Base-by-base conservation (phyloP, 352 stramenopile genomes). In the Phytophthora lateralis region DNA sequence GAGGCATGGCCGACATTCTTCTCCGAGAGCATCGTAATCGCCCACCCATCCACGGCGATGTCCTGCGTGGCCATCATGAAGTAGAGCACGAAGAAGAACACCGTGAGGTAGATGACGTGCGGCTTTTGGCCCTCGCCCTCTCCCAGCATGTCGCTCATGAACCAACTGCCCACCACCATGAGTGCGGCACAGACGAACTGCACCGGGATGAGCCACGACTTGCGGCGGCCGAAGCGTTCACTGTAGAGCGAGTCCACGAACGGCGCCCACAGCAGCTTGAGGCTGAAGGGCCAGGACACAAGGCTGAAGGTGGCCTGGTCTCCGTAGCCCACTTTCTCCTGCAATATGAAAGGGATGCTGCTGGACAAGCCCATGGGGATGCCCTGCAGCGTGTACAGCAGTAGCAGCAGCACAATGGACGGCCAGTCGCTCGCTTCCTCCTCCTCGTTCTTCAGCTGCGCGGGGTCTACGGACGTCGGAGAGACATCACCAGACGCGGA, bases 41-140 rank as follows among this genome's bases (percentile, higher is more conserved):
- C 98, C 98, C 98, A 99, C 15, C 98, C 98, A 70, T 99, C 98
- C 7, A 99, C 97, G 8, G 97, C 98, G 66, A 99, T 99, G 73
- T 99, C 98, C 76, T 99, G 98, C 38, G 98, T 99, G 3, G 98
- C 98, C 93, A 99, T 99, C 59, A 99, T 93, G 67, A 99, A 97
- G 78, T 99, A 99, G 20, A 99, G 77, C 46, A 96, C 78, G 70
- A 99, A 98, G 85, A 99, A 99, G 70, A 98, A 98, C 21, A 69
- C 61, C 15, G 97, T 99, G 43, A 99, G 85, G 66, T 90, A 89
- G 32, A 90, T 71, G n/a, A 98, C 91, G 70, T 98, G 85, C 29
- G 95, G 91, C 39, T 85, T 81, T 43, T 86, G 63, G 20, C 72
- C 70, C 15, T 91, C 85, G n/a, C 74, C 72, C 52, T 97, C 91